A percentile compares a stretch with the other conserved stretches of the same genome.
phyloP scores from a whole-genome alignment of 139 green algal species.

The Asterochloris sp. region DNA sequence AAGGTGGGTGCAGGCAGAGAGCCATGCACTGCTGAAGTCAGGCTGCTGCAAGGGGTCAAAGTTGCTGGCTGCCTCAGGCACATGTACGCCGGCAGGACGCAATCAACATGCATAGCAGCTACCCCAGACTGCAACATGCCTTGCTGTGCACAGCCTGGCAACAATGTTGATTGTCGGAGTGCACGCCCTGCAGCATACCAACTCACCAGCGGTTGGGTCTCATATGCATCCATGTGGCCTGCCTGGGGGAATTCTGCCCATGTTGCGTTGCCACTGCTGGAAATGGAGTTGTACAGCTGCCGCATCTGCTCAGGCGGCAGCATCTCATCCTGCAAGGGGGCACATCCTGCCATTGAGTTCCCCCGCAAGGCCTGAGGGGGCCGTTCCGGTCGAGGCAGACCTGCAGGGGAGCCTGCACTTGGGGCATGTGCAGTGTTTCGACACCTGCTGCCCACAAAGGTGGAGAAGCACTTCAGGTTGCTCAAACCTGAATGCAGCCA shows the following conservation, averaged over 20 bases:
- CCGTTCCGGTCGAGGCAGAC: background rate
- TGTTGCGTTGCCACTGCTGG: slow-evolving; percentile 58
- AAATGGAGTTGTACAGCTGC: slow-evolving; percentile 70
- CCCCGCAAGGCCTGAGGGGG: background rate
- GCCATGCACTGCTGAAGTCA: no score
- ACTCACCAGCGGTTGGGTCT: slow-evolving; percentile 24
- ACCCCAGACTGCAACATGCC: no score
- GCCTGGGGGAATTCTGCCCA: slow-evolving; percentile 50
- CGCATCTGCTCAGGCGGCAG: slow-evolving; percentile 75
- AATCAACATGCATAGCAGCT: no score
- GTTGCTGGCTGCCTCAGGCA: no score
- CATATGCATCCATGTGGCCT: slow-evolving; percentile 77
- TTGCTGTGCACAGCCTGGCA: no score
- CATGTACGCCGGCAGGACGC: no score
- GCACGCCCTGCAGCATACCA: background rate
- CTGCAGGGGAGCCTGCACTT: background rate
- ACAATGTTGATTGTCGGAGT: no score
- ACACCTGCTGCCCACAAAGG: background rate
- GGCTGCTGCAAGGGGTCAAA: no score
- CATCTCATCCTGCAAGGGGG: slow-evolving; percentile 72
- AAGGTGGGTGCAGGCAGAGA: background rate
- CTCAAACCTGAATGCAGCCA: background rate
- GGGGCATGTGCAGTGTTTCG: background rate
- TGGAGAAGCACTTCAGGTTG: background rate
- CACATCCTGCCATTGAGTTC: background rate